Evolutionary conservation across 805 yeast genomes (phyloP).

Genomic region (Metschnikowia gelsemii): DNA sequence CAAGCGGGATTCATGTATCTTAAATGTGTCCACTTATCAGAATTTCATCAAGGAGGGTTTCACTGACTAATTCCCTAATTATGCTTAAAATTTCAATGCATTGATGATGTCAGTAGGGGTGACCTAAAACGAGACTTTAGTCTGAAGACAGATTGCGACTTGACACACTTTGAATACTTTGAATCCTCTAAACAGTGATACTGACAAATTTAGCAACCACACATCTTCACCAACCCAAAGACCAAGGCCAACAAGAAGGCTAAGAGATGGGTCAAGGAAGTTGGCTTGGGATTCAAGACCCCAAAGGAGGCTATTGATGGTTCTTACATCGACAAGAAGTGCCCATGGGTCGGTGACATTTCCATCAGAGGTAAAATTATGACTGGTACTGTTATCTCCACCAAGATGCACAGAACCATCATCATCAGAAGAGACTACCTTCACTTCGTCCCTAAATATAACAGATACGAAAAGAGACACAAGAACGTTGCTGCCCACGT

Average conservation of each 20-base stretch:
- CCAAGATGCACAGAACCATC: conserved; percentile 99
- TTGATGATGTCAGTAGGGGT: too few relatives aligned
- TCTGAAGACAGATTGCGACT: neutral
- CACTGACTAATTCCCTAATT: too few relatives aligned
- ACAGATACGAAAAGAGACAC: conserved; percentile 99
- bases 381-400: conserved; percentile 99
- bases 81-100: too few relatives aligned
- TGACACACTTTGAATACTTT: neutral
- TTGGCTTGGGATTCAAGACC: conserved; percentile 99
- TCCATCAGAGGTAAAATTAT: conserved; percentile 99
- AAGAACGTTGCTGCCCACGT: conserved; percentile 99
- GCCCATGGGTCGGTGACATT: conserved; percentile 96
- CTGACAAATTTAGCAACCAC: conserved; percentile 85
- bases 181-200: conserved; percentile 18
- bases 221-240: conserved; percentile 99
- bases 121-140: neutral
- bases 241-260: conserved; percentile 97
- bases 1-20: too few relatives aligned
- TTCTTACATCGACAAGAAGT: conserved; percentile 98
- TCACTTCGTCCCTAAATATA: conserved; percentile 99
- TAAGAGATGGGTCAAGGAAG: conserved; percentile 99
- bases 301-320: conserved; percentile 99
- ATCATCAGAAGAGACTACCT: conserved; percentile 99
- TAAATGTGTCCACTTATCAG: too few relatives aligned
- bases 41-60: too few relatives aligned